These are phyloP conservation scores for Diaporthe sp. DNA, from an alignment of 2,329 filamentous ascomycete species.

Conservation along the genomic window DNA sequence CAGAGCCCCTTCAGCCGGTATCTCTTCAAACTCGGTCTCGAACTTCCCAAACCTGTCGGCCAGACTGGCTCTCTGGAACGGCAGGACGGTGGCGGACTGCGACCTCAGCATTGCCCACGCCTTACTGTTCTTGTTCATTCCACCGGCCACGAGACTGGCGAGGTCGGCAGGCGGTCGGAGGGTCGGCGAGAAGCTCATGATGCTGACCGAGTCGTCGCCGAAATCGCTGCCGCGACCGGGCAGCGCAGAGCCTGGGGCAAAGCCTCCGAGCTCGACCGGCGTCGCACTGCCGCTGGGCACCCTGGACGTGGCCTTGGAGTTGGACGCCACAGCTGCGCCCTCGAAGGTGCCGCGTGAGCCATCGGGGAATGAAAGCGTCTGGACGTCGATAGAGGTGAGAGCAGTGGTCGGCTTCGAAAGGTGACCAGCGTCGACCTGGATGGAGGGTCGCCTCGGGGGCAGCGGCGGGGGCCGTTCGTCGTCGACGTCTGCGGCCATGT, in stretches of 20 bases:
- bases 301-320: constrained; percentile 43
- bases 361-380: constrained; percentile 81
- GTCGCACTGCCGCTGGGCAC: constrained; percentile 58
- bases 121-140: constrained; percentile 74
- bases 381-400: constrained; percentile 84
- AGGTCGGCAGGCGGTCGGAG: constrained; percentile 77
- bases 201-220: constrained; percentile 73
- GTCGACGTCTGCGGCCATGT: constrained; percentile 32
- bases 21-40: constrained; percentile 81
- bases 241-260: constrained; percentile 38
- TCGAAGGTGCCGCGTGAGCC: constrained; percentile 75
- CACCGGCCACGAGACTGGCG: constrained; percentile 85
- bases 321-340: constrained; percentile 51
- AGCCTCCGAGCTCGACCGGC: constrained; percentile 45
- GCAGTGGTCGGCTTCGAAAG: constrained; percentile 85
- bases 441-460: constrained; percentile 45
- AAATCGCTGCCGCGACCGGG: constrained; percentile 30
- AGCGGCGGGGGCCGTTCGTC: constrained; percentile 46
- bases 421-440: constrained; percentile 49
- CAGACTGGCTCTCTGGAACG: constrained; percentile 64
- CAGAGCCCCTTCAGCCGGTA: constrained; percentile 69
- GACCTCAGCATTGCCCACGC: constrained; percentile 78
- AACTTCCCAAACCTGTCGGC: constrained; percentile 75
- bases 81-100: constrained; percentile 71
- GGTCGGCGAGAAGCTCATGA: constrained; percentile 76